These are phyloP conservation scores for Mariannaea elegans DNA, from an alignment of 2,329 filamentous ascomycete species.

Conservation along the genomic window DNA sequence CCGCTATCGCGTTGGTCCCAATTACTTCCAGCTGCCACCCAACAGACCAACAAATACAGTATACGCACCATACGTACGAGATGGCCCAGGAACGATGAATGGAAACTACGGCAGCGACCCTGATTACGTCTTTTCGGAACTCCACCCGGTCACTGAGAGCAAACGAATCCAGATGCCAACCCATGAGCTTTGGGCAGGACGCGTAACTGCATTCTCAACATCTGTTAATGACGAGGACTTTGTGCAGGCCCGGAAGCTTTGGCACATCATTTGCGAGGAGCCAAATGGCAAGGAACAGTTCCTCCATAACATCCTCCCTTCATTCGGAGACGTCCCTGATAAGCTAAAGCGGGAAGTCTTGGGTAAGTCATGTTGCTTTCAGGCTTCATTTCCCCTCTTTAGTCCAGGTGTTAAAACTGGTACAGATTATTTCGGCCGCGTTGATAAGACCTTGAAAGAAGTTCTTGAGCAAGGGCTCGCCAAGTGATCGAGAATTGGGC, in stretches of 20 bases:
- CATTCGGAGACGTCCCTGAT: slow-evolving; percentile 24
- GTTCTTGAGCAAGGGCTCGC: not conserved
- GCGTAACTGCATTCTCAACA: slow-evolving; percentile 30
- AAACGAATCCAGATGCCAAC: slow-evolving; percentile 32
- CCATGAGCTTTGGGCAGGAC: slow-evolving; percentile 33
- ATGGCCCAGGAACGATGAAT: too few relatives aligned
- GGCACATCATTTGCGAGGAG: slow-evolving; percentile 35
- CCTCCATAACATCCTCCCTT: slow-evolving; percentile 32
- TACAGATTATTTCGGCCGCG: not conserved
- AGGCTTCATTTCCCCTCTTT: not conserved
- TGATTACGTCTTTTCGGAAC: slow-evolving; percentile 35
- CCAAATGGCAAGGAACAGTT: slow-evolving; percentile 28
- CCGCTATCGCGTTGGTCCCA: slow-evolving; percentile 67
- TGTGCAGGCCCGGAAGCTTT: slow-evolving; percentile 33
- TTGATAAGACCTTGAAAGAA: not conserved
- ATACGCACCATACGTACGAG: slow-evolving; percentile 38
- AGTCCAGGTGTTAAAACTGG: not conserved
- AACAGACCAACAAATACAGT: slow-evolving; percentile 34
- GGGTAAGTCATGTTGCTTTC: not conserved
- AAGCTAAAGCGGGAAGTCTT: slow-evolving; percentile 24
- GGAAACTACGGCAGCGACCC: slow-evolving; percentile 39
- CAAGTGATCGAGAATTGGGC: too few relatives aligned
- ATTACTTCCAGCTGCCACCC: slow-evolving; percentile 56
- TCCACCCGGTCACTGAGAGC: slow-evolving; percentile 53
- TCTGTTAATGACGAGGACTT: slow-evolving; percentile 30